These are phyloP conservation scores for Francoa sonchifolia DNA, from an alignment of 441 rosid genomes.

Conservation along the genomic window DNA sequence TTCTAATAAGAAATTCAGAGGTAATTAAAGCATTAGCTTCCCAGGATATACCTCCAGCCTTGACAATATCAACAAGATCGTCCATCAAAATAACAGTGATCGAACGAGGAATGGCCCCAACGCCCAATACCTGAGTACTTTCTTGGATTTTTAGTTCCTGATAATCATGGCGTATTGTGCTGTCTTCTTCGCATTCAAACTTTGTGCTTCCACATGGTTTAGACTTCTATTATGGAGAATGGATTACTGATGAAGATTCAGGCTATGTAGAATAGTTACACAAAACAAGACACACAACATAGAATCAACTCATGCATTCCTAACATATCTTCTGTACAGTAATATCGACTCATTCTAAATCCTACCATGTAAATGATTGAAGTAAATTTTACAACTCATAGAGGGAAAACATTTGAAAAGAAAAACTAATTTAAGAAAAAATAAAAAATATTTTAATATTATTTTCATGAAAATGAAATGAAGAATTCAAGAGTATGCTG, in stretches of 20 bases:
- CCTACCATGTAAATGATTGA: too few species aligned
- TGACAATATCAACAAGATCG: constrained; percentile 92
- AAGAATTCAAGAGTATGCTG: too few species aligned
- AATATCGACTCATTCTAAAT: too few species aligned
- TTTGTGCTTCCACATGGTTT: constrained; percentile 68
- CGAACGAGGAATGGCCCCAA: constrained; percentile 94
- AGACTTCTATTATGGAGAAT: constrained; percentile 31
- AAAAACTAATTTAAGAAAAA: too few species aligned
- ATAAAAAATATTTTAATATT: too few species aligned
- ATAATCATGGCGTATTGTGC: constrained; percentile 70
- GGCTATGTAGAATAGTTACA: neutral
- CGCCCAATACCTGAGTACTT: constrained; percentile 78
- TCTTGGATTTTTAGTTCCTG: constrained; percentile 98
- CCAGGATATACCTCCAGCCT: constrained; percentile 80
- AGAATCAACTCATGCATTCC: too few species aligned
- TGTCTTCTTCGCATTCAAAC: constrained; percentile 58
- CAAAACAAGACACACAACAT: constrained; percentile 4
- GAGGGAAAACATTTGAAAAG: too few species aligned
- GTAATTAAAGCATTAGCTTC: constrained; percentile 6
- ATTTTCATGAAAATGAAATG: too few species aligned
- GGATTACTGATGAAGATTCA: constrained; percentile 4
- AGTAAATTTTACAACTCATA: too few species aligned
- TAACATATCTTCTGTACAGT: too few species aligned
- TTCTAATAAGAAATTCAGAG: neutral
- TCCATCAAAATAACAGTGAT: constrained; percentile 64